phyloP scores from a whole-genome alignment of 2,329 filamentous ascomycete species.

The Botryosphaeria agaves region DNA sequence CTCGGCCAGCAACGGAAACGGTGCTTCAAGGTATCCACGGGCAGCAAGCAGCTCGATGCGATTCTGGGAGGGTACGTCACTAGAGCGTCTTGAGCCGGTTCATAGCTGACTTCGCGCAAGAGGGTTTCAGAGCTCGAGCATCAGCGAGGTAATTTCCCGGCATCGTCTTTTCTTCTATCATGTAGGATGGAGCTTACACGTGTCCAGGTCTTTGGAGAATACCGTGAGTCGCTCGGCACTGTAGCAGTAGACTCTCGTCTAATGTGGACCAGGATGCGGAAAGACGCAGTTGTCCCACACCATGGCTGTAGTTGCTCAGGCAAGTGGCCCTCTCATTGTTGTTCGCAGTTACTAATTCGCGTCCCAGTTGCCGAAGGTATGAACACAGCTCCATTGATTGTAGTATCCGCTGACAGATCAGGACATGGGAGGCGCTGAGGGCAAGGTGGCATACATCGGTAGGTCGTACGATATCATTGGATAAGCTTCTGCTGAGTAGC shows the following conservation, averaged over 20 bases:
- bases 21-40: conserved; percentile 48
- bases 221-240: conserved; percentile 27
- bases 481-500: conserved; percentile 1
- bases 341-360: not conserved
- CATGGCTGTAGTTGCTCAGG: conserved; percentile 45
- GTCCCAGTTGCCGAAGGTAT: conserved; percentile 27
- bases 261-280: conserved; percentile 41
- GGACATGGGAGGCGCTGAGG: conserved; percentile 47
- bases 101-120: conserved; percentile 15
- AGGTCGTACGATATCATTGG: conserved; percentile 6
- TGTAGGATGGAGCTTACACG: not conserved
- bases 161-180: not conserved
- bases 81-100: not conserved
- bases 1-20: conserved; percentile 43
- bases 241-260: too few species aligned
- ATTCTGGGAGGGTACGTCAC: conserved; percentile 40
- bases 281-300: conserved; percentile 56
- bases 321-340: too few species aligned
- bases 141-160: conserved; percentile 31
- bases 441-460: conserved; percentile 53
- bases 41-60: conserved; percentile 50
- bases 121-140: conserved; percentile 53
- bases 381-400: not conserved
- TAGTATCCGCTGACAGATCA: conserved; percentile 9
- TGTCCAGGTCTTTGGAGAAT: conserved; percentile 36